phyloP scores from a whole-genome alignment of 495 filamentous ascomycete species.

The Xanthoparmelia taractica region DNA sequence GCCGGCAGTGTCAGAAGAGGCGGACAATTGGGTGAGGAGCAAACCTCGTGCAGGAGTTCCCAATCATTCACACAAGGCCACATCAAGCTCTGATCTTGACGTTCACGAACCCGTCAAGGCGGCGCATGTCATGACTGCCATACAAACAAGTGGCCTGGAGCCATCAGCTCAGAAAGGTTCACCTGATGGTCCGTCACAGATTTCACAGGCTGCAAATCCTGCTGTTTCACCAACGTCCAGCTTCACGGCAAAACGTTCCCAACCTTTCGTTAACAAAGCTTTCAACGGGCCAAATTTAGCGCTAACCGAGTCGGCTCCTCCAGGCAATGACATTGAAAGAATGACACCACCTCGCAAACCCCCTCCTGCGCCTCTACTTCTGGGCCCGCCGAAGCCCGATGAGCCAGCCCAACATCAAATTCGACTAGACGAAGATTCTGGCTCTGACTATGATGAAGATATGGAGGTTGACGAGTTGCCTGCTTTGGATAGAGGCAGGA shows the following conservation, averaged over 20 bases:
- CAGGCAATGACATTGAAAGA: slow-evolving; percentile 22
- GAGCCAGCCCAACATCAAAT: slow-evolving; percentile 39
- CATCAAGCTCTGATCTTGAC: slow-evolving; percentile 23
- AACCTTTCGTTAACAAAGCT: slow-evolving; percentile 20
- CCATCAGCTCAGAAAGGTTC: not conserved
- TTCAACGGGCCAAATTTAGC: slow-evolving; percentile 18
- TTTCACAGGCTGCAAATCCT: slow-evolving; percentile 16
- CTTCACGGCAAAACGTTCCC: slow-evolving; percentile 28
- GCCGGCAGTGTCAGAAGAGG: slow-evolving; percentile 4
- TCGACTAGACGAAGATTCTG: slow-evolving; percentile 54
- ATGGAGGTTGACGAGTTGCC: slow-evolving; percentile 57
- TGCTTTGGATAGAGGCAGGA: slow-evolving; percentile 60
- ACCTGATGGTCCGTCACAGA: slow-evolving; percentile 4
- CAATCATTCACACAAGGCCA: slow-evolving; percentile 22
- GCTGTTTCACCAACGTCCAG: slow-evolving; percentile 25
- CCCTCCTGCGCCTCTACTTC: slow-evolving; percentile 76
- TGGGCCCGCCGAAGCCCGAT: slow-evolving; percentile 41
- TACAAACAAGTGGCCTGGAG: slow-evolving; percentile 17
- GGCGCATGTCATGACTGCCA: slow-evolving; percentile 11
- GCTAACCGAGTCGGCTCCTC: slow-evolving; percentile 22
- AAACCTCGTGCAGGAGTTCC: slow-evolving; percentile 3
- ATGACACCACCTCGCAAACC: slow-evolving; percentile 61
- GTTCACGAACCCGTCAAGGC: slow-evolving; percentile 15
- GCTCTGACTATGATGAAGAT: slow-evolving; percentile 78
- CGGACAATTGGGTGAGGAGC: slow-evolving; percentile 16